Conservation (phyloP, 106 monocot species). For the Allium fistulosum region DNA sequence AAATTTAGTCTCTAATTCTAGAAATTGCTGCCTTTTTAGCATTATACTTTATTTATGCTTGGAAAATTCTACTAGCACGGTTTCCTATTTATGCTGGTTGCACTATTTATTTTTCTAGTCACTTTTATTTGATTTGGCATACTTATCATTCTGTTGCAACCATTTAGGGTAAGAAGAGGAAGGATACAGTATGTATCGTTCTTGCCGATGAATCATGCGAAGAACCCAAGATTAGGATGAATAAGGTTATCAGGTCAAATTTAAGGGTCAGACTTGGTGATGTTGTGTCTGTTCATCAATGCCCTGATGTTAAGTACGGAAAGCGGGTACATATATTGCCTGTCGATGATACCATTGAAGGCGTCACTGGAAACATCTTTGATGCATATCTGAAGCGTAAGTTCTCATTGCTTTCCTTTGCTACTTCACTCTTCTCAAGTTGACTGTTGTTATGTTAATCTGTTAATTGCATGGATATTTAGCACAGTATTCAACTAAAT, state of each 20-base stretch:
- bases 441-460: not conserved
- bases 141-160: not conserved
- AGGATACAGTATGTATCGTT: slow-evolving; percentile 23
- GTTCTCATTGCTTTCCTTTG: not conserved
- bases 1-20: too few species aligned
- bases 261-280: slow-evolving; percentile 25
- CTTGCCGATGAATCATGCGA: slow-evolving; percentile 26
- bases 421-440: not conserved
- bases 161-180: slow-evolving; percentile 20
- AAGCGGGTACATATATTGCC: slow-evolving; percentile 26
- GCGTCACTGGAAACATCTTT: slow-evolving; percentile 19
- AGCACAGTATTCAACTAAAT: too few species aligned
- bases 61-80: not conserved
- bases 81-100: not conserved
- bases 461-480: not conserved
- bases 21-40: not conserved
- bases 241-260: slow-evolving; percentile 26
- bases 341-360: slow-evolving; percentile 23
- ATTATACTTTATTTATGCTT: not conserved
- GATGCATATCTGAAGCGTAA: slow-evolving; percentile 23
- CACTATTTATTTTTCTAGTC: not conserved
- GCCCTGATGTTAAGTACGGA: slow-evolving; percentile 24
- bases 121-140: not conserved
- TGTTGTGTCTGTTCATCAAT: slow-evolving; percentile 27
- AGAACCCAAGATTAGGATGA: slow-evolving; percentile 29